Conservation (phyloP, 1,139 yeast genomes). For the Yamadazyma mexicana region DNA sequence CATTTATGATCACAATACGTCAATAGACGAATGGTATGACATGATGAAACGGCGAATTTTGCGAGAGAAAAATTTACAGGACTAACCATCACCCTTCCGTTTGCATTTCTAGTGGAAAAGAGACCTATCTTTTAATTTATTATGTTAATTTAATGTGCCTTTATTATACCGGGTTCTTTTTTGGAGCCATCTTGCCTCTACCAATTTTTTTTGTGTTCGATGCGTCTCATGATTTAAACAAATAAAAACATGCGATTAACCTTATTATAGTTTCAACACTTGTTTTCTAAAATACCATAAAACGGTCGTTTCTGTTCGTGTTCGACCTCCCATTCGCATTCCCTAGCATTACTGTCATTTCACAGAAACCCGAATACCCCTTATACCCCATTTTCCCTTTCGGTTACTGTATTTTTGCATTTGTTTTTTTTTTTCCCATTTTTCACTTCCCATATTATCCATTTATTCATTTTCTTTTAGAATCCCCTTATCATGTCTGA, state of each 20-base stretch:
- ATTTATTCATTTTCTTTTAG: background rate
- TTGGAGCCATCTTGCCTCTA: background rate
- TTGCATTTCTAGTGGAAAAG: no score
- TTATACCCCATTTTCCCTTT: background rate
- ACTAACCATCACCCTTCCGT: constrained; percentile 1
- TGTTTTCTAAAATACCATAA: background rate
- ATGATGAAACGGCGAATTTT: constrained; percentile 50
- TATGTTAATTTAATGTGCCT: no score
- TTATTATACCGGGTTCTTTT: no score
- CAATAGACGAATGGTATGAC: constrained; percentile 58
- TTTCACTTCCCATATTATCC: background rate
- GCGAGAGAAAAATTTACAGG: constrained; percentile 37
- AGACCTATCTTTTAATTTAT: no score
- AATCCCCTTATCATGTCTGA: background rate
- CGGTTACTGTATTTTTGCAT: no score
- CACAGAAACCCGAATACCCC: no score
- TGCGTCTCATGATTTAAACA: constrained; percentile 3
- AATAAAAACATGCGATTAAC: constrained; percentile 7
- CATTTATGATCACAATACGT: constrained; percentile 42
- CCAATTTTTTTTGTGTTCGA: background rate
- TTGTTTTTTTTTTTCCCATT: background rate
- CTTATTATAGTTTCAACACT: no score
- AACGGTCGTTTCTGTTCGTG: no score
- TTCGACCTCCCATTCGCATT: background rate
- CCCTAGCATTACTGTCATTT: background rate